These are phyloP conservation scores for Sonneratia caseolaris DNA, from an alignment of 345 rosid species.

Conservation along the genomic window DNA sequence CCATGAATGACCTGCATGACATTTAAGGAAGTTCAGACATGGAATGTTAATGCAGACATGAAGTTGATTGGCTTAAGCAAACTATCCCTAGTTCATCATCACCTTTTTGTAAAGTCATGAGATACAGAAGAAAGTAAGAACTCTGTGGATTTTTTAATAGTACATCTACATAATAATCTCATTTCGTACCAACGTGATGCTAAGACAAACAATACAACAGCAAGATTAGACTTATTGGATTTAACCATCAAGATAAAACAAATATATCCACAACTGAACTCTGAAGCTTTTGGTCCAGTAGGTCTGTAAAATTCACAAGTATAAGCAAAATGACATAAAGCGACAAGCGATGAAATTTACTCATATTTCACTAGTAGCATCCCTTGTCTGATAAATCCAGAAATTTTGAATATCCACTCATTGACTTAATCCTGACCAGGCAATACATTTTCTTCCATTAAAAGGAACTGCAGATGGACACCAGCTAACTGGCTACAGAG, in stretches of 20 bases:
- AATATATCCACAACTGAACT: background rate
- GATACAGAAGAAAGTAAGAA: background rate
- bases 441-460: background rate
- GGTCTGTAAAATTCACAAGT: no score
- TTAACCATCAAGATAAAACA: background rate
- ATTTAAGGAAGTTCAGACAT: conserved; percentile 5
- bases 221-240: background rate
- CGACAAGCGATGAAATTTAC: no score
- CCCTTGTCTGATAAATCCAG: background rate
- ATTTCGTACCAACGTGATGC: background rate
- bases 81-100: background rate
- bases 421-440: background rate
- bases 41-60: background rate
- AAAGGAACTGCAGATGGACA: background rate
- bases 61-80: background rate
- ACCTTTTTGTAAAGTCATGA: background rate
- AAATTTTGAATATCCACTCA: background rate
- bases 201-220: background rate
- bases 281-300: no score
- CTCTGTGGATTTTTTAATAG: background rate
- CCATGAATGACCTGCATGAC: conserved; percentile 69
- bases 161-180: background rate
- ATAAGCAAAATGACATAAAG: no score
- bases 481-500: background rate
- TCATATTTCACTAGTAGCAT: background rate